Base-by-base conservation (phyloP, 495 filamentous ascomycete genomes). In the Podospora didyma region DNA sequence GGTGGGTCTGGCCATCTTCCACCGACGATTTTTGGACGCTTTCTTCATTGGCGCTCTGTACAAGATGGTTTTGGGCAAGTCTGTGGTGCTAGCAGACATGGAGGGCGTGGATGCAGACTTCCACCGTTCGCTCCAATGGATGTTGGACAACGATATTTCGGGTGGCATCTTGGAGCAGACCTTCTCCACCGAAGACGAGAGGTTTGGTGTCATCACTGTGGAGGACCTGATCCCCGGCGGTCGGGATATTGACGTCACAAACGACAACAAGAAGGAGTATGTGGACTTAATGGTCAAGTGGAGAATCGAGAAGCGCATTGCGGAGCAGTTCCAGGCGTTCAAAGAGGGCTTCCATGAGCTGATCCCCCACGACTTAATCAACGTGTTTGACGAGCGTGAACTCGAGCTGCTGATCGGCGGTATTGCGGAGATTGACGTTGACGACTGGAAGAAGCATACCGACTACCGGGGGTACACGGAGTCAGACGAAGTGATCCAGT, bases 401-500 rank as follows among this genome's bases (percentile, higher is more conserved):
- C 77, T 99, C 48, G 94, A 99, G 73, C 75, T 99, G 62, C 78
- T 99, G 60, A 97, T 99, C 69, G 94, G 94, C 59, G 94, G 94
- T 80, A 99, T 99, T 67, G 95, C 94, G 45, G 94, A 99, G 70
- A 99, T 99, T 63, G 94, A 99, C 66, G 95, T 99, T 19, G 94
- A 97, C 48, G 94, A 99, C 72, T 99, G 94, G 94, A 99, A 99
- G 86, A 99, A 99, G 77, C 94, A 99, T 75, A 99, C 94, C n/a
- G 94, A 99, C 69, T 99, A 99, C 75, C 86, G 94, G 57, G 94
- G 94, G n/a, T 99, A 99, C 77, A 96, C 96, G 39, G 94, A 99
- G 73, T 86, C 83, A 51, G 95, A 97, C 70, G 90, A 96, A 66
- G 95, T 97, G 28, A 95, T 99, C 61, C 86, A 89, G 69, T 92